phyloP scores from a whole-genome alignment of 1,139 yeast genomes.

The Kluyveromyces sp. region DNA sequence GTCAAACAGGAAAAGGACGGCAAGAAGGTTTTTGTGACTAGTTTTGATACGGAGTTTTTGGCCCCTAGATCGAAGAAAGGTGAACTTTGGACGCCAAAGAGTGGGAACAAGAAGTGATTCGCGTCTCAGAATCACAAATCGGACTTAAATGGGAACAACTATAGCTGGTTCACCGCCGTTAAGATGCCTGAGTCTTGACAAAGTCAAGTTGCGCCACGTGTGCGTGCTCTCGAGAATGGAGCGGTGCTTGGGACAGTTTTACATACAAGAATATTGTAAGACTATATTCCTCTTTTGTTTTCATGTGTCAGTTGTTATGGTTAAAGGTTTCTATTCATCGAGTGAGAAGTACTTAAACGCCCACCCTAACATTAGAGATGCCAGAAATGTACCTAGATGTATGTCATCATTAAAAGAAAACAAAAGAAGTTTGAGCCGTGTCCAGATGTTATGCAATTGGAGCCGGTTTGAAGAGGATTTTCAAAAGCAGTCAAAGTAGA shows the following conservation, averaged over 20 bases:
- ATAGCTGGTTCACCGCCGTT: too few species aligned
- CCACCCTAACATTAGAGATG: slow-evolving; percentile 33
- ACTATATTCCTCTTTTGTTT: neutral
- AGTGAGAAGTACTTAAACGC: slow-evolving; percentile 33
- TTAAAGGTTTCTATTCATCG: slow-evolving; percentile 30
- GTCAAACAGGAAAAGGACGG: slow-evolving; percentile 21
- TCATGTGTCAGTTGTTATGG: slow-evolving; percentile 7
- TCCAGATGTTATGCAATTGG: too few species aligned
- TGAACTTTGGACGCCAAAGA: slow-evolving; percentile 26
- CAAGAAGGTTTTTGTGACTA: slow-evolving; percentile 22
- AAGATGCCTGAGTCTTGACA: too few species aligned
- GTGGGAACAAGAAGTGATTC: neutral
- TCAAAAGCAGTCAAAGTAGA: neutral
- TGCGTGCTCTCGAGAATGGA: too few species aligned
- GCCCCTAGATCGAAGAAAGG: slow-evolving; percentile 30
- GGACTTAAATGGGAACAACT: too few species aligned
- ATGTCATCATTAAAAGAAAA: slow-evolving; percentile 22
- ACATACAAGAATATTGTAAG: neutral
- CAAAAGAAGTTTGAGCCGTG: neutral
- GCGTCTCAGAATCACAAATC: too few species aligned
- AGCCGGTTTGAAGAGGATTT: too few species aligned
- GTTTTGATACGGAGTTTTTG: slow-evolving; percentile 25
- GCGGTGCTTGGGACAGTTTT: too few species aligned
- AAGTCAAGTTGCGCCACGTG: too few species aligned
- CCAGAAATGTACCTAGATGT: slow-evolving; percentile 28